phyloP scores from a whole-genome alignment of 495 filamentous ascomycete species.

The Jackrogersella minutella region DNA sequence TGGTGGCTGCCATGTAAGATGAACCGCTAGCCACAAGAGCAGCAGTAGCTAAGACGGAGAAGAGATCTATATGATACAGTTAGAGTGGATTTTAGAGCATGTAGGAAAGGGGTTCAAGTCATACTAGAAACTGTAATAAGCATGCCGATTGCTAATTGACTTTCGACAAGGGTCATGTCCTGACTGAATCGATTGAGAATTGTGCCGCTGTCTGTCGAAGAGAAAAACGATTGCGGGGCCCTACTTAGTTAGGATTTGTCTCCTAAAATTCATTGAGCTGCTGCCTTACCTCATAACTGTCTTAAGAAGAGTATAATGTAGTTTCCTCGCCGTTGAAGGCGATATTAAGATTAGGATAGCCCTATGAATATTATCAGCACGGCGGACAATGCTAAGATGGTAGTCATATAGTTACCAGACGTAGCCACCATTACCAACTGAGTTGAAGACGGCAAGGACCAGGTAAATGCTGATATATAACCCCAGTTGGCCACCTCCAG shows the following conservation, averaged over 20 bases:
- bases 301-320: background rate
- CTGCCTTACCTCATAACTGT: background rate
- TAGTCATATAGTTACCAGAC: background rate
- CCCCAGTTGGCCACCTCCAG: background rate
- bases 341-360: background rate
- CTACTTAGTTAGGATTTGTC: background rate
- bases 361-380: background rate
- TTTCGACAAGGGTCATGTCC: constrained; percentile 4
- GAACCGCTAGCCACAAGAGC: background rate
- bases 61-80: background rate
- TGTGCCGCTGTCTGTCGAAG: background rate
- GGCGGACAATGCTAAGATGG: background rate
- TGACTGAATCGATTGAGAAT: constrained; percentile 9
- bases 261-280: background rate
- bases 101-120: background rate
- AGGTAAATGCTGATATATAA: constrained; percentile 1
- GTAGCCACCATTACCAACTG: background rate
- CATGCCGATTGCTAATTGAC: constrained; percentile 4
- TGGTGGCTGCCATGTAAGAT: background rate
- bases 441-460: background rate
- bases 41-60: background rate
- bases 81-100: background rate
- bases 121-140: constrained; percentile 2
- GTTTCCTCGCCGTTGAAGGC: background rate
- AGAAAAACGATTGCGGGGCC: background rate